These are phyloP conservation scores for Podaxis sp. DNA, from an alignment of 768 basidiomycete genomes.

Conservation along the genomic window DNA sequence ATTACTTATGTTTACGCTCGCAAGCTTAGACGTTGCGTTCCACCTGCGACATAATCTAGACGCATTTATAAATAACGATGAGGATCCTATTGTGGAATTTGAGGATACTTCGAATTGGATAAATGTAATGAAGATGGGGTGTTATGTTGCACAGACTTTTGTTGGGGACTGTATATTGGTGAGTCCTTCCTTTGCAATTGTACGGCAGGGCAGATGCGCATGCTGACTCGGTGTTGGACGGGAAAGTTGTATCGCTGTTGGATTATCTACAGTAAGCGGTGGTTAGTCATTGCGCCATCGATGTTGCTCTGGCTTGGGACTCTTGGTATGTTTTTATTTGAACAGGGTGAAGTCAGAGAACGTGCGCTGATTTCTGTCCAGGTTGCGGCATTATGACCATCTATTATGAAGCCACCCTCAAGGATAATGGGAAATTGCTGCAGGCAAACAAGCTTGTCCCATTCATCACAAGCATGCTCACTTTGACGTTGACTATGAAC, in stretches of 20 bases:
- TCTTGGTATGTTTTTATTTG: conserved; percentile 24
- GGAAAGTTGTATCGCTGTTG: conserved; percentile 38
- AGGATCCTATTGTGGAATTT: conserved; percentile 33
- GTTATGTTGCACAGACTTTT: conserved; percentile 42
- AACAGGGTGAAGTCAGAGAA: not conserved
- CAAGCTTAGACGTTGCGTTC: conserved; percentile 40
- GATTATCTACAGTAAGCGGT: conserved; percentile 33
- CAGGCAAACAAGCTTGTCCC: conserved; percentile 31
- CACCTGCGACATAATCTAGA: conserved; percentile 41
- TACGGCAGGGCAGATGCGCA: not conserved
- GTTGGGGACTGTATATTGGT: conserved; percentile 45
- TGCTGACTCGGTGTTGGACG: not conserved
- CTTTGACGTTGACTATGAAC: conserved; percentile 36
- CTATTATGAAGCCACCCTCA: conserved; percentile 32
- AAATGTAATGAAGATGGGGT: conserved; percentile 41
- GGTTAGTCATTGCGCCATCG: conserved; percentile 30
- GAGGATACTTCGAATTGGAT: conserved; percentile 37
- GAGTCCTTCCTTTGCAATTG: conserved; percentile 10
- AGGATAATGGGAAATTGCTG: conserved; percentile 24
- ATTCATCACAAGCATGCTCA: conserved; percentile 37
- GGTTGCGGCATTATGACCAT: conserved; percentile 34
- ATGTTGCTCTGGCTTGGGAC: conserved; percentile 36
- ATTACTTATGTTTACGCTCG: conserved; percentile 38
- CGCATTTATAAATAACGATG: conserved; percentile 37
- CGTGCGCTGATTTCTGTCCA: conserved; percentile 14